Conservation (phyloP, 345 rosid species). For the Sisymbrium irio region DNA sequence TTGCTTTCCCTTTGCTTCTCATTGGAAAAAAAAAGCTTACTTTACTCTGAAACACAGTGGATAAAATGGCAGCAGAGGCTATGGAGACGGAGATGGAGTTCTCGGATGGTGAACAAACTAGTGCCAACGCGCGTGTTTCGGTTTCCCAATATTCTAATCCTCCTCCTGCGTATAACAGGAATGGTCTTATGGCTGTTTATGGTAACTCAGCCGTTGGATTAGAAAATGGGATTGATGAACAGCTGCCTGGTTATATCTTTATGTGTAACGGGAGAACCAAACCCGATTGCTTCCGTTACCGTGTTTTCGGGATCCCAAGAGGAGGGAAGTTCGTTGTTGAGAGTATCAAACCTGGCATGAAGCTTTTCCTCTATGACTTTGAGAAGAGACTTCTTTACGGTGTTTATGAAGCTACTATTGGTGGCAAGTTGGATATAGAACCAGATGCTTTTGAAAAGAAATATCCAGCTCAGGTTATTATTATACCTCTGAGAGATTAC, state of each 20-base stretch:
- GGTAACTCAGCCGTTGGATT: slow-evolving; percentile 22
- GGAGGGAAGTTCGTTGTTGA: slow-evolving; percentile 30
- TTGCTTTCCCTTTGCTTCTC: too few relatives aligned
- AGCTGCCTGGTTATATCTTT: slow-evolving; percentile 51
- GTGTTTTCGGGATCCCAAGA: slow-evolving; percentile 44
- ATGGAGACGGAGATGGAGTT: slow-evolving; percentile 37
- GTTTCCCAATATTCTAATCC: background rate
- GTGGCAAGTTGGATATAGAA: slow-evolving; percentile 47
- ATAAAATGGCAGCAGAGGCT: background rate
- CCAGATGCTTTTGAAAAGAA: slow-evolving; percentile 46
- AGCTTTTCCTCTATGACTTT: slow-evolving; percentile 53
- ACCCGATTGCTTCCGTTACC: slow-evolving; percentile 43
- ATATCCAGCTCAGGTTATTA: slow-evolving; percentile 57
- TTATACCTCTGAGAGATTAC: background rate
- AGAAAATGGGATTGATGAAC: slow-evolving; percentile 9
- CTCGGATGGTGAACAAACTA: slow-evolving; percentile 29
- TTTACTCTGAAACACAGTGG: background rate
- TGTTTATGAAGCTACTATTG: slow-evolving; percentile 42
- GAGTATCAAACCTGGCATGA: slow-evolving; percentile 47
- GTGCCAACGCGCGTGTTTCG: background rate
- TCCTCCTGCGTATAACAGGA: slow-evolving; percentile 6
- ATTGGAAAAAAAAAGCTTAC: background rate
- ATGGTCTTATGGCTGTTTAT: background rate
- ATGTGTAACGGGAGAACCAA: slow-evolving; percentile 51
- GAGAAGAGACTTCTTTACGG: slow-evolving; percentile 53